These are phyloP conservation scores for Olyra latifolia DNA, from an alignment of 176 grass and related monocot genomes.

Conservation along the genomic window DNA sequence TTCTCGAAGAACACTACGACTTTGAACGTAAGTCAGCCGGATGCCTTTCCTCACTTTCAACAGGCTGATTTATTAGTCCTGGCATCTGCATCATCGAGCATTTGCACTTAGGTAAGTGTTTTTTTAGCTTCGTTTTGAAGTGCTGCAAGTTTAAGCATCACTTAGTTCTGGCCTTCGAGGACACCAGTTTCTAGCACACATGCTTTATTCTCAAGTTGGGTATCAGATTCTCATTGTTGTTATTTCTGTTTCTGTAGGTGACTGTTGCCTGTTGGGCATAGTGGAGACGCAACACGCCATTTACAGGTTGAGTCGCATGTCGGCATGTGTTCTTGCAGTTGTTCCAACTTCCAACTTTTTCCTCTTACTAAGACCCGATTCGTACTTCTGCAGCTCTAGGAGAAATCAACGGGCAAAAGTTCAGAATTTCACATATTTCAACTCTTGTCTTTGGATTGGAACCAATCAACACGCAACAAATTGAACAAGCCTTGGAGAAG, in stretches of 20 bases:
- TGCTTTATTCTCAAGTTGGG: conserved; percentile 11
- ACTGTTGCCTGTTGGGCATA: background rate
- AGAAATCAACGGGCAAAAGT: background rate
- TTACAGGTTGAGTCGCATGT: background rate
- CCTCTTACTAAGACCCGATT: background rate
- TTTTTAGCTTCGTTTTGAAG: conserved; percentile 6
- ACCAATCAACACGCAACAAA: background rate
- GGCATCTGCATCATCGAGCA: background rate
- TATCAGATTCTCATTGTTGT: conserved; percentile 22
- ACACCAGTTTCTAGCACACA: conserved; percentile 3
- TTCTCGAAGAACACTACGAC: background rate
- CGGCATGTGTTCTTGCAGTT: background rate
- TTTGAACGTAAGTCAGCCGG: conserved; percentile 1
- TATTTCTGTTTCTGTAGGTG: conserved; percentile 29
- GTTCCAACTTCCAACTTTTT: background rate
- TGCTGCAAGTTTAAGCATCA: conserved; percentile 1
- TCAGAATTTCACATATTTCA: background rate
- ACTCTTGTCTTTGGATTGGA: background rate
- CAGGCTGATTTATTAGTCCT: background rate
- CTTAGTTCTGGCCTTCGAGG: background rate
- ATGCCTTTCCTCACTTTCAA: conserved; percentile 7
- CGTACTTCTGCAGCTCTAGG: background rate
- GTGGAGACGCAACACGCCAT: background rate
- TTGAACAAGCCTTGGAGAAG: background rate
- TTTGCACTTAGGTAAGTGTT: conserved; percentile 10